phyloP scores from a whole-genome alignment of 148 eudicot genomes.

The Rhododendron griersonianum region DNA sequence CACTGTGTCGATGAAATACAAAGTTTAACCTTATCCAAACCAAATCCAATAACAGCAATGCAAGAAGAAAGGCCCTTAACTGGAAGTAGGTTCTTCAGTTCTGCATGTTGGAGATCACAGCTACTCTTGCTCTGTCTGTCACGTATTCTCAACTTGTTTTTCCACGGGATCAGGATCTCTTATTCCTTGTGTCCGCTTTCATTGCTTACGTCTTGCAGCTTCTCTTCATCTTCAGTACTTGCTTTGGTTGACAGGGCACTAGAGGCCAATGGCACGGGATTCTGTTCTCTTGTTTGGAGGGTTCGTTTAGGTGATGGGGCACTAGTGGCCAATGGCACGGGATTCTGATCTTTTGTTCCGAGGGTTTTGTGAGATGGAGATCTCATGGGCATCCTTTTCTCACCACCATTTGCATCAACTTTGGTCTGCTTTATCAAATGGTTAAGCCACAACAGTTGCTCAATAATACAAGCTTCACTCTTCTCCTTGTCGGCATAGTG shows the following conservation, averaged over 20 bases:
- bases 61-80: neutral
- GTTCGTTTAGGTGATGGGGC: constrained; percentile 17
- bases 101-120: constrained; percentile 13
- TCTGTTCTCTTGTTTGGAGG: constrained; percentile 12
- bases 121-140: constrained; percentile 27
- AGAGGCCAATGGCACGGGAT: constrained; percentile 2
- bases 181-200: constrained; percentile 10
- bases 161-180: constrained; percentile 16
- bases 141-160: neutral
- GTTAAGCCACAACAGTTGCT: constrained; percentile 77
- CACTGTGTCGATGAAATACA: neutral
- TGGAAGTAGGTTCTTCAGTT: constrained; percentile 6
- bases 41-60: neutral
- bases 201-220: constrained; percentile 11
- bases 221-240: constrained; percentile 24
- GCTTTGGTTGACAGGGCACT: constrained; percentile 9
- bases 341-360: constrained; percentile 10
- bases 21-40: neutral
- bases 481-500: constrained; percentile 76
- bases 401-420: constrained; percentile 18
- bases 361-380: constrained; percentile 17
- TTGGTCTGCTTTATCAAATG: constrained; percentile 45
- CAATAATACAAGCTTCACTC: constrained; percentile 67
- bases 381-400: constrained; percentile 20
- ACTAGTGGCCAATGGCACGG: constrained; percentile 8